Evolutionary conservation across 495 filamentous ascomycete species (phyloP), one percentile per base, ranked within the genome.

Genomic region (Neurospora cerealis): DNA sequence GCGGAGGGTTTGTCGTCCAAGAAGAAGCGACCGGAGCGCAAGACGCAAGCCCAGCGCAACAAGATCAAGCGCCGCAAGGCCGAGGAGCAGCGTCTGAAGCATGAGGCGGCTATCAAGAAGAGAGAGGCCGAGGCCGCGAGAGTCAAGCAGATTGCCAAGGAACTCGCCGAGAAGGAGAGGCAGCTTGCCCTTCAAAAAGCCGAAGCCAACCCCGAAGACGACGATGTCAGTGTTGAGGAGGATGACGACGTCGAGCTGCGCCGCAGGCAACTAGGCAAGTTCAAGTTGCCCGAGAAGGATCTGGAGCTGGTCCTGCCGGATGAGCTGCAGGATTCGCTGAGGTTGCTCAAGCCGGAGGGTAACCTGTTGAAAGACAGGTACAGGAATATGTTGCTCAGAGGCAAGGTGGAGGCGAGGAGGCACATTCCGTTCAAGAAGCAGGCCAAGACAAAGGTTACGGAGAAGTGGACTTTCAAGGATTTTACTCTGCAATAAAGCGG

Each of bases 401-500:
- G 96, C 69, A 97, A 96, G 83, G 82, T 98, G 70, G 96, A 99
- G 84, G 86, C 88, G 28, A 86, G 96, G 77, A 91, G 89, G 80
- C 89, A 90, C 11, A 87, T 96, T 71, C 86, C 89, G 46, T 93
- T 94, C 83, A 86, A 85, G 74, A 95, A 92, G 86, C 93, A 95
- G 83, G 86, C 88, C 73, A 93, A 89, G 87, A 90, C 83, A 77
- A 91, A 90, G 80, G 79, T 90, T 34, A 97, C 93, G 19, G 96
- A 97, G 88, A 98, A 97, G 83, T 99, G 96, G 96, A 87, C 90
- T 71, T 93, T 95, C 80, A 98, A 98, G 85, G 96, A 99, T 81
- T 98, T 97, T 40, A 75, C 1, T 42, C 40, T 42, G 40, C 4
- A 4, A 19, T 42, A 42, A 40, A 19, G 40, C 40, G 40, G 15